phyloP scores from a whole-genome alignment of 352 stramenopile species.

The Thalassiosira livingstoniorum region DNA sequence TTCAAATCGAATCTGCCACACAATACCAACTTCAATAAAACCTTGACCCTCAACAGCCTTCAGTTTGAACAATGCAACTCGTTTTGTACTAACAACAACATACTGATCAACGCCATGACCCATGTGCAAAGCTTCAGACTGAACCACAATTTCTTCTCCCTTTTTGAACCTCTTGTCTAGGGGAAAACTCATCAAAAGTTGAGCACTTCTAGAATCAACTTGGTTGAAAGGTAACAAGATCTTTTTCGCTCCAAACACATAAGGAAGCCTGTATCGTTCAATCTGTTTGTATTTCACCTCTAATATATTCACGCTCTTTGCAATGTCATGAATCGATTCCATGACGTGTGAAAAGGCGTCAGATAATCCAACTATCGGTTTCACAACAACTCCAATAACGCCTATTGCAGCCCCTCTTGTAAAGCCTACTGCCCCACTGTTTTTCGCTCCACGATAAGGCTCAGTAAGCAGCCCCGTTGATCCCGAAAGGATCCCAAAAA shows the following conservation, averaged over 20 bases:
- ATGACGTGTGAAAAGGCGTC: conserved; percentile 84
- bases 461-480: conserved; percentile 76
- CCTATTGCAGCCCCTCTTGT: conserved; percentile 73
- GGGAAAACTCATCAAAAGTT: conserved; percentile 73
- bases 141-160: conserved; percentile 72
- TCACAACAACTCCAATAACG: conserved; percentile 75
- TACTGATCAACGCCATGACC: conserved; percentile 80
- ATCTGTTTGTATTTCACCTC: conserved; percentile 77
- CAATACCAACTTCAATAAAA: conserved; percentile 60
- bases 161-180: conserved; percentile 69
- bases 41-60: conserved; percentile 69
- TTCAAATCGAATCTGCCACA: conserved; percentile 76
- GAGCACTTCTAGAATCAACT: conserved; percentile 68
- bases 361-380: conserved; percentile 82
- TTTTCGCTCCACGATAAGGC: conserved; percentile 77
- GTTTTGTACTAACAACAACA: conserved; percentile 75
- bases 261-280: conserved; percentile 75
- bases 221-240: conserved; percentile 79
- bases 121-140: conserved; percentile 75
- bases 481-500: conserved; percentile 74
- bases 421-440: conserved; percentile 74
- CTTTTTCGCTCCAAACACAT: conserved; percentile 77
- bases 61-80: conserved; percentile 79
- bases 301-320: conserved; percentile 83
- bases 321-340: conserved; percentile 83